Evolutionary conservation across 2,329 filamentous ascomycete genomes (phyloP).

Genomic region (Raffaelea arxii): DNA sequence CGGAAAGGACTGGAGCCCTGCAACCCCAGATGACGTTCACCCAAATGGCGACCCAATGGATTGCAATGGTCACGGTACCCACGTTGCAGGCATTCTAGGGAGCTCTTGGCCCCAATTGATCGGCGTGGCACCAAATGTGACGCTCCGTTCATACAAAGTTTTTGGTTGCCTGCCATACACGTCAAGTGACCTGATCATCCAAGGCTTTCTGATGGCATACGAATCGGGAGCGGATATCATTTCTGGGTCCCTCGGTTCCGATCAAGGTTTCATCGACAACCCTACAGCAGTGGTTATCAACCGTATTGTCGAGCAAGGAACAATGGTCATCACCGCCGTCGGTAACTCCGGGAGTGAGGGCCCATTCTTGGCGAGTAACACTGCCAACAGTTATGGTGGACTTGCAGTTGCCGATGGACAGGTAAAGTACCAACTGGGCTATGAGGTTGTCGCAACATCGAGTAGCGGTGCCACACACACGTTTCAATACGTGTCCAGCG

Average conservation of each 20-base stretch:
- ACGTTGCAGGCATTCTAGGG: neutral
- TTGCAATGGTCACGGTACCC: neutral
- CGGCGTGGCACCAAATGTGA: neutral
- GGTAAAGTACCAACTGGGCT: neutral
- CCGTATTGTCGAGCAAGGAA: neutral
- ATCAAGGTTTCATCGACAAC: no score
- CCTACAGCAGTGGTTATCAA: neutral
- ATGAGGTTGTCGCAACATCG: no score
- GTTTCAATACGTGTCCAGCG: neutral
- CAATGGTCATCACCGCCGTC: neutral
- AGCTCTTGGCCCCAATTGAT: no score
- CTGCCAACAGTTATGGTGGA: neutral
- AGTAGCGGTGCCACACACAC: no score
- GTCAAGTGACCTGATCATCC: no score
- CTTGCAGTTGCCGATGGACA: neutral
- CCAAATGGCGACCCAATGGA: neutral
- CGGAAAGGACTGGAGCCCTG: slow-evolving; percentile 21
- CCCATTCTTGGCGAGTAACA: neutral
- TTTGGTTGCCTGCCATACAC: no score
- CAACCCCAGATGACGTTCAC: neutral
- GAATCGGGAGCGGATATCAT: no score
- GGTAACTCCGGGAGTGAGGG: neutral
- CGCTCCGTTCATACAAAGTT: neutral
- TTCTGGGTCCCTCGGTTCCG: no score
- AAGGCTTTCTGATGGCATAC: no score